A percentile compares a stretch with the other conserved stretches of the same genome.
Conservation (phyloP, 768 basidiomycete species). For the Hypholoma sublateritium region DNA sequence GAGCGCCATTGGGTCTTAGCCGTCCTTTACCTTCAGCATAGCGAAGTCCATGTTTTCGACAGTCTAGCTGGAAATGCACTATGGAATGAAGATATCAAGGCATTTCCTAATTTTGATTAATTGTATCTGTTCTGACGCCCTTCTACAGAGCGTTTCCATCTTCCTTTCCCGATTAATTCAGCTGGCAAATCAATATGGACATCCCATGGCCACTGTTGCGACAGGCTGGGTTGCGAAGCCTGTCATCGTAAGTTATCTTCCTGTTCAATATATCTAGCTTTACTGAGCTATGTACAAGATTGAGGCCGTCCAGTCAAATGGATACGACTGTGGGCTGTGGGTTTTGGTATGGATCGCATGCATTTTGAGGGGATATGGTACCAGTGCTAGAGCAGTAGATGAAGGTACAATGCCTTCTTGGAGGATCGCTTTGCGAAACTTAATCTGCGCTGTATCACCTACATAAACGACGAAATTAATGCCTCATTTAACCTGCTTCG, state of each 20-base stretch:
- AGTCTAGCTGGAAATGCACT: neutral
- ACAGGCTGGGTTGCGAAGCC: conserved; percentile 1
- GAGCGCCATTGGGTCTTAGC: neutral
- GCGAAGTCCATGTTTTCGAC: neutral
- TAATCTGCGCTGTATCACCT: neutral
- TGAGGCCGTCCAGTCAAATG: neutral
- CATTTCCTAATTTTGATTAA: neutral
- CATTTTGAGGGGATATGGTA: neutral
- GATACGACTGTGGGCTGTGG: neutral
- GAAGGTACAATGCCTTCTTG: neutral
- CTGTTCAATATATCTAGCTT: neutral
- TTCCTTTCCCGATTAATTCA: neutral
- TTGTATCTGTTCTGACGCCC: neutral
- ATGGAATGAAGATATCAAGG: neutral
- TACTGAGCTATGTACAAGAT: neutral
- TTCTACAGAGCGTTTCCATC: neutral
- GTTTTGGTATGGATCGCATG: neutral
- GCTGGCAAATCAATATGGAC: neutral
- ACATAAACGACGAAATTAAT: too few relatives aligned
- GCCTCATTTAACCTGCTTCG: too few relatives aligned
- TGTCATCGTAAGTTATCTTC: neutral
- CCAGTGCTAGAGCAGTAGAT: neutral
- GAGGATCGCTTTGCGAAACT: neutral
- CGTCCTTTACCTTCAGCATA: neutral
- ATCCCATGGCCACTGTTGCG: neutral